Conservation (phyloP, 768 basidiomycete genomes). For the Calocybe indica region DNA sequence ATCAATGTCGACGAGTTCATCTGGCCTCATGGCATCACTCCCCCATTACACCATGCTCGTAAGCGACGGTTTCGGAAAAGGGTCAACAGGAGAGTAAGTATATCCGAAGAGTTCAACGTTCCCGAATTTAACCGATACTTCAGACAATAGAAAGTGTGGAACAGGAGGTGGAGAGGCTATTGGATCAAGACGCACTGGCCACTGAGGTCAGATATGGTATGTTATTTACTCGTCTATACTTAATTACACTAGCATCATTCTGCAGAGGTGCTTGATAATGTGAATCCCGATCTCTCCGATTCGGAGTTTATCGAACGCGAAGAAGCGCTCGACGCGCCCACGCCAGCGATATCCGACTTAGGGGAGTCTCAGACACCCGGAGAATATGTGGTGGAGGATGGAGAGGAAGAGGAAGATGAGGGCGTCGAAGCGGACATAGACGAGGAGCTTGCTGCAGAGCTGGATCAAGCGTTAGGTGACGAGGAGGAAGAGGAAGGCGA, state of each 20-base stretch:
- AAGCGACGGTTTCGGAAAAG: conserved; percentile 92
- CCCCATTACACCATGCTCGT: conserved; percentile 83
- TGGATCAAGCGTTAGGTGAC: conserved; percentile 77
- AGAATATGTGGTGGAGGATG: conserved; percentile 52
- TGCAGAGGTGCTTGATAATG: conserved; percentile 80
- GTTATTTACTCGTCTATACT: conserved; percentile 7
- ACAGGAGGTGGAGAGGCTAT: conserved; percentile 82
- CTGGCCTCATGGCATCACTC: conserved; percentile 95
- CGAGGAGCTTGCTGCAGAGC: conserved; percentile 82
- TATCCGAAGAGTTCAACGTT: neutral
- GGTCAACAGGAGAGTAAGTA: conserved; percentile 69
- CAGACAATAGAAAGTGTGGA: conserved; percentile 95
- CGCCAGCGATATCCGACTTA: conserved; percentile 62
- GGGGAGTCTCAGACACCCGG: conserved; percentile 61
- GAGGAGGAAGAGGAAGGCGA: conserved; percentile 54
- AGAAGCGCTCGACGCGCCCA: conserved; percentile 60
- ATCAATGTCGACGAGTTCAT: conserved; percentile 95
- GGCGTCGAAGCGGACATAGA: conserved; percentile 79
- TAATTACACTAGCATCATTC: neutral
- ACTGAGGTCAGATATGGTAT: conserved; percentile 72
- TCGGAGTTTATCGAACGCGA: conserved; percentile 80
- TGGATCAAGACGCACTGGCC: conserved; percentile 76
- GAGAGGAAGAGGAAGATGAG: conserved; percentile 53
- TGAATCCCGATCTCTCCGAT: conserved; percentile 86
- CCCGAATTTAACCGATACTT: neutral